Conservation (phyloP, 345 rosid species). For the Aurinia saxatilis region DNA sequence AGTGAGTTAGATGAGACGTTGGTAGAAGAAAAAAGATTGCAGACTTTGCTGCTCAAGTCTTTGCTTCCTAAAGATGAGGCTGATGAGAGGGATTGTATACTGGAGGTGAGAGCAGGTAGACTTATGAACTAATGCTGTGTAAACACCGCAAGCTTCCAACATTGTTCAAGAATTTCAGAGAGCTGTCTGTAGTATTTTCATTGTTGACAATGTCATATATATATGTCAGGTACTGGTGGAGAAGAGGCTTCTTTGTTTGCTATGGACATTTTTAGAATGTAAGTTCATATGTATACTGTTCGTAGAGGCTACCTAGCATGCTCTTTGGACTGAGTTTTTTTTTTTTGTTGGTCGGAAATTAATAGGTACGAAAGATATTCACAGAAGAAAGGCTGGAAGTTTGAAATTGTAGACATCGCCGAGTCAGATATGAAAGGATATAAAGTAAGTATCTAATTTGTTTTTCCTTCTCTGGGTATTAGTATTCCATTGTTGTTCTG, state of each 20-base stretch:
- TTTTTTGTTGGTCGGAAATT: not conserved
- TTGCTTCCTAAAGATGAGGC: slow-evolving; percentile 98
- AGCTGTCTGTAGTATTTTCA: not conserved
- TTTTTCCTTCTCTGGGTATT: not conserved
- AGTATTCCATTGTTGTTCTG: not conserved
- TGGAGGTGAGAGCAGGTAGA: slow-evolving; percentile 99
- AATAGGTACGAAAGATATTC: slow-evolving; percentile 91
- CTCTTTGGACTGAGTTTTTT: not conserved
- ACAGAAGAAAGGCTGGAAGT: slow-evolving; percentile 82
- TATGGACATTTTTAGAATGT: slow-evolving; percentile 87
- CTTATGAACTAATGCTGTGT: not conserved
- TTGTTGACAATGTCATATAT: not conserved
- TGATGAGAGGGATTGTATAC: slow-evolving; percentile 87
- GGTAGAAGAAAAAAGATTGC: slow-evolving; percentile 68
- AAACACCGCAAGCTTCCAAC: not conserved
- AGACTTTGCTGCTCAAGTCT: slow-evolving; percentile 60
- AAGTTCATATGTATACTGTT: slow-evolving; percentile 23
- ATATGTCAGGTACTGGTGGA: slow-evolving; percentile 76
- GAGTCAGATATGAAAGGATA: slow-evolving; percentile 90
- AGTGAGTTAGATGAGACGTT: slow-evolving; percentile 53
- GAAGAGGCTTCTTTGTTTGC: slow-evolving; percentile 98
- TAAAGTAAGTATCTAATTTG: slow-evolving; percentile 41
- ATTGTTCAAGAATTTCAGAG: not conserved
- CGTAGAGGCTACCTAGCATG: not conserved
- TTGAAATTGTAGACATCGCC: slow-evolving; percentile 67